Evolutionary conservation across 148 eudicot species (phyloP), one percentile per base, ranked within the genome.

Genomic region (Silene latifolia): DNA sequence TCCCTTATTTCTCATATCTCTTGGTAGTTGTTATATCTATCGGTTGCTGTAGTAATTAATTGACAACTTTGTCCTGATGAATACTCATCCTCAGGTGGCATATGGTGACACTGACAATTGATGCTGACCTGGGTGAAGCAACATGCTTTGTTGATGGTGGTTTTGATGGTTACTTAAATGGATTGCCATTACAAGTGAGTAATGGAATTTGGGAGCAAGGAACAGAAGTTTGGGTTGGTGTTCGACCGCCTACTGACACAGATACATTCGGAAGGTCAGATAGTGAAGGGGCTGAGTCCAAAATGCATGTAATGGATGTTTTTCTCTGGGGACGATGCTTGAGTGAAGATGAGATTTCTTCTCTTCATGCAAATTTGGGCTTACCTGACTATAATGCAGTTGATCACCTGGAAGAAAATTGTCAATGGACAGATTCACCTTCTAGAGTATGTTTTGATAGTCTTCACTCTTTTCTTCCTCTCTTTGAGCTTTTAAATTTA

Each of bases 321-420:
- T 92, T 96, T 69, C 87, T 96, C 9, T 96, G 99, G 99, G 97
- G 98, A 85, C 88, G 98, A 83, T 96, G 99, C 85, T 89, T 96
- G 88, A 87, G 81, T 72, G 99, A 96, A 87, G 99, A 96, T 74
- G 99, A 96, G 78, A 84, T 96, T 73, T 82, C 86, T 81, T 76
- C 87, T 69, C 91, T 96, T 79, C 90, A 94, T 83, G 84, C 87
- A 61, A 87, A 90, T 66, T 78, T 92, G 80, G 93, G 96, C 23
- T 80, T 86, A 73, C 83, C 90, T 57, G 93, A 90, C 74, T 85
- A 83, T 78, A 84, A 82, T 77, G 80, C 80, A 85, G 86, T 87
- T 72, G 93, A 96, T 86, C 88, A 87, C 27, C 85, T 91, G 57
- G 97, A 90, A 76, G 98, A 92, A 74, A 88, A 88, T 81, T 92